phyloP scores from a whole-genome alignment of 2,329 filamentous ascomycete species.

The Pseudogymnoascus sp. region DNA sequence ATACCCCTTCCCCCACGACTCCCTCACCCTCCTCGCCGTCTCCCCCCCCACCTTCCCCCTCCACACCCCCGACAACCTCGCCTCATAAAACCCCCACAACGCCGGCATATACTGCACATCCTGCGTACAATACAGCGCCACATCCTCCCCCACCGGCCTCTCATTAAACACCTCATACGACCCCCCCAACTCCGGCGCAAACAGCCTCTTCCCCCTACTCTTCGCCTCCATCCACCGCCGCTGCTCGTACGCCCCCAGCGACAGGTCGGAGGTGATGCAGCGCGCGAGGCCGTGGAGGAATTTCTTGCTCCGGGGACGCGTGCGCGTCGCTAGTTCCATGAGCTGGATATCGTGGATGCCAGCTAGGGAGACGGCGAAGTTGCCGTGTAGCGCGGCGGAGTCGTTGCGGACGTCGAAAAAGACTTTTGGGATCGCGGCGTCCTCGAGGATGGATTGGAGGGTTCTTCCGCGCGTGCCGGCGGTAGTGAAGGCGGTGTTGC shows the following conservation, averaged over 20 bases:
- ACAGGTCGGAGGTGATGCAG: slow-evolving; percentile 26
- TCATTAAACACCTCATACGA: slow-evolving; percentile 38
- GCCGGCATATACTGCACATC: slow-evolving; percentile 37
- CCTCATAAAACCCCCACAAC: slow-evolving; percentile 26
- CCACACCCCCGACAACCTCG: background rate
- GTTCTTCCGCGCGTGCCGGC: slow-evolving; percentile 21
- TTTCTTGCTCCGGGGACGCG: slow-evolving; percentile 10
- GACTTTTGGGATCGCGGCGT: slow-evolving; percentile 35
- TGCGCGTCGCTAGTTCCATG: slow-evolving; percentile 40
- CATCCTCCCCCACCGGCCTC: slow-evolving; percentile 33
- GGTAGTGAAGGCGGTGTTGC: slow-evolving; percentile 29
- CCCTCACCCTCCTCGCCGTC: background rate
- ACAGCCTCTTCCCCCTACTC: slow-evolving; percentile 30
- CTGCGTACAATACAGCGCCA: slow-evolving; percentile 35
- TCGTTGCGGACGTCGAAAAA: slow-evolving; percentile 53
- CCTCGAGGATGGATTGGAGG: slow-evolving; percentile 38
- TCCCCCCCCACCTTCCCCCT: background rate
- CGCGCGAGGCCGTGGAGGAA: slow-evolving; percentile 31
- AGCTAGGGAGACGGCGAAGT: slow-evolving; percentile 34
- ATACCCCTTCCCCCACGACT: background rate
- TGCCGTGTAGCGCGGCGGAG: slow-evolving; percentile 43
- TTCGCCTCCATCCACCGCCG: slow-evolving; percentile 31
- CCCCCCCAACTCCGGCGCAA: slow-evolving; percentile 35
- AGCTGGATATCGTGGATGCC: slow-evolving; percentile 47
- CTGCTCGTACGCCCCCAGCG: slow-evolving; percentile 14